Evolutionary conservation across 2,329 filamentous ascomycete species (phyloP), one percentile per base, ranked within the genome.

Genomic region (Sclerotinia sclerotiorum): DNA sequence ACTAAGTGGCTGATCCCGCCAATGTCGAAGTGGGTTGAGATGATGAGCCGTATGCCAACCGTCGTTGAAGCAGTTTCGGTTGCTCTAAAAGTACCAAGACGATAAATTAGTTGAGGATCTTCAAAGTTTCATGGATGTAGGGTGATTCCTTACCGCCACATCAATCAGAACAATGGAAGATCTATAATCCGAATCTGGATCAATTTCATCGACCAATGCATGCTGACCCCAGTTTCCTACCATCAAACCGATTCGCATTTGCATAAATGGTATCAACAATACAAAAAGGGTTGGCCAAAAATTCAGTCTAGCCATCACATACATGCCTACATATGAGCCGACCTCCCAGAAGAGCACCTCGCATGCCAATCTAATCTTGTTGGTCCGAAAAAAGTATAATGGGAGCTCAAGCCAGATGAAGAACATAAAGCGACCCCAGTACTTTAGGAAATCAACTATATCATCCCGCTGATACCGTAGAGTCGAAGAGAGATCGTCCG

Each of bases 191-290:
- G 90, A 93, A 74, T 91, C 86, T 0, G 91, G 91, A 72, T 92
- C 88, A 17, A 87, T 81, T 27, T 88, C 85, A 74, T 94, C 91
- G 8, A 94, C 90, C 71, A 94, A 88, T 1, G 91, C 91, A 77
- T 94, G 91, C 77, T 94, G 91, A 4, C 90, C 91, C 90, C 90
- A 94, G 76, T 94, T 94, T 1, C 91, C 91, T 10, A 91, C 83
- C 91, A 94, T 94, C 71, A 94, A 78, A 0, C 88, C 91, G 24
- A 92, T 73, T 0, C 91, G 84, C 78, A 94, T 83, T 42, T 90
- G 78, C 2, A 85, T 72, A 27, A 94, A 82, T 0, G 91, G 91
- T 1, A 93, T 76, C 1, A 93, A 74, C 39, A 92, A 84, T 0
- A 87, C 87, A 73, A 90, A 92, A 6, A 86, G 75, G 0, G 89